A percentile compares a stretch with the other conserved stretches of the same genome.
These are phyloP conservation scores for Staphylotrichum tortipilum DNA, from an alignment of 495 filamentous ascomycete species.

Conservation along the genomic window DNA sequence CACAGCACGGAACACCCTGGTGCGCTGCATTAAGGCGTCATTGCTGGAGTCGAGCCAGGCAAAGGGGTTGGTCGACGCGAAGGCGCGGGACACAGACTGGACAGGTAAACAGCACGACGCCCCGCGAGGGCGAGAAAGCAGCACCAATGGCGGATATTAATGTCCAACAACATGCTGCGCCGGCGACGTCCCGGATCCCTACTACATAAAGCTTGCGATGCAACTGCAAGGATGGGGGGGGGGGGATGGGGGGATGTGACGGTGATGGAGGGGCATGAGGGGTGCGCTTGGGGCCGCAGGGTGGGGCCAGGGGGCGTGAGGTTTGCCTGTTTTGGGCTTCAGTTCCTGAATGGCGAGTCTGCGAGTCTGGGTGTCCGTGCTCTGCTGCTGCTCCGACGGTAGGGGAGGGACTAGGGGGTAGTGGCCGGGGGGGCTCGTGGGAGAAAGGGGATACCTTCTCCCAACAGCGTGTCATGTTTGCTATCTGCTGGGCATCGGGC, in stretches of 20 bases:
- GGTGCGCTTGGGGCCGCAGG: slow-evolving; percentile 16
- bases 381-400: no score
- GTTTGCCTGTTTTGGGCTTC: slow-evolving; percentile 8
- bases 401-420: no score
- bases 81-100: slow-evolving; percentile 13
- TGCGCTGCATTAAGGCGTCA: slow-evolving; percentile 20
- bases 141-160: slow-evolving; percentile 29
- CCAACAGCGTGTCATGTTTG: neutral
- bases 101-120: slow-evolving; percentile 15
- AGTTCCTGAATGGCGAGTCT: neutral
- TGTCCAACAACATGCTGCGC: slow-evolving; percentile 13
- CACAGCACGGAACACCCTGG: slow-evolving; percentile 17
- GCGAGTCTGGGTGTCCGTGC: slow-evolving; percentile 10
- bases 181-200: neutral
- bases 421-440: neutral
- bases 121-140: slow-evolving; percentile 5
- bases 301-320: slow-evolving; percentile 18
- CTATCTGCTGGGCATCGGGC: neutral
- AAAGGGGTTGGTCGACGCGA: slow-evolving; percentile 17
- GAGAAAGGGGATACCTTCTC: no score
- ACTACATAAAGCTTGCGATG: slow-evolving; percentile 17
- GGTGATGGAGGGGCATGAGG: slow-evolving; percentile 26
- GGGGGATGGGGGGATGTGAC: slow-evolving; percentile 25
- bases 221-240: slow-evolving; percentile 23
- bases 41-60: slow-evolving; percentile 16